These are phyloP conservation scores for Incumbomyces delicatus DNA, from an alignment of 2,329 filamentous ascomycete species.

Conservation along the genomic window DNA sequence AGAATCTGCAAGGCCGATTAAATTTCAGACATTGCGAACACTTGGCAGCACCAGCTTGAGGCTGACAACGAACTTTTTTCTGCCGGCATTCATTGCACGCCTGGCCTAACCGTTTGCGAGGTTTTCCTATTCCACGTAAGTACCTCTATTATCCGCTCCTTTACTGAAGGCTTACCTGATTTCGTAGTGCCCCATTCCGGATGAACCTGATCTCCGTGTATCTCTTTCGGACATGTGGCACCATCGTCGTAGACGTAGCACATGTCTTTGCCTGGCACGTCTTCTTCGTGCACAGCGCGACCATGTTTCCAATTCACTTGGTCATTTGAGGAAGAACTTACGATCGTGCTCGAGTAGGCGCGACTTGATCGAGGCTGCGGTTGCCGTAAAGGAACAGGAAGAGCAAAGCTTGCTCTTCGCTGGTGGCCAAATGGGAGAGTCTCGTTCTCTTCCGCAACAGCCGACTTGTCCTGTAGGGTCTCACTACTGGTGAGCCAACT, in stretches of 20 bases:
- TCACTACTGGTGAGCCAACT: neutral
- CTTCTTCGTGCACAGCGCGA: conserved; percentile 23
- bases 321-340: neutral
- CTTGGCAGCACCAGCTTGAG: conserved; percentile 75
- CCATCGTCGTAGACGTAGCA: conserved; percentile 85
- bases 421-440: neutral
- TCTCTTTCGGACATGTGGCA: conserved; percentile 68
- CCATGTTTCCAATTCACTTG: conserved; percentile 5
- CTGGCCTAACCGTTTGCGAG: conserved; percentile 79
- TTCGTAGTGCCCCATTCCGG: conserved; percentile 94
- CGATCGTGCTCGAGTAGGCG: conserved; percentile 2
- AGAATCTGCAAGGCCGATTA: conserved; percentile 68
- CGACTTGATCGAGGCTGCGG: conserved; percentile 2
- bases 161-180: conserved; percentile 66
- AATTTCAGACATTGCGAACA: conserved; percentile 91
- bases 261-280: conserved; percentile 62
- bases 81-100: conserved; percentile 89
- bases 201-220: conserved; percentile 79
- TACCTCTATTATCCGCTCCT: conserved; percentile 67
- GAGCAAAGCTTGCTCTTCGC: conserved; percentile 1
- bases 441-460: neutral
- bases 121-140: conserved; percentile 87
- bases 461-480: neutral
- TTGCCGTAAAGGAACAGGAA: neutral
- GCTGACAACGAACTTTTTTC: conserved; percentile 97